Conservation (phyloP, 2,329 filamentous ascomycete genomes). For the Cyphellophora europaea region DNA sequence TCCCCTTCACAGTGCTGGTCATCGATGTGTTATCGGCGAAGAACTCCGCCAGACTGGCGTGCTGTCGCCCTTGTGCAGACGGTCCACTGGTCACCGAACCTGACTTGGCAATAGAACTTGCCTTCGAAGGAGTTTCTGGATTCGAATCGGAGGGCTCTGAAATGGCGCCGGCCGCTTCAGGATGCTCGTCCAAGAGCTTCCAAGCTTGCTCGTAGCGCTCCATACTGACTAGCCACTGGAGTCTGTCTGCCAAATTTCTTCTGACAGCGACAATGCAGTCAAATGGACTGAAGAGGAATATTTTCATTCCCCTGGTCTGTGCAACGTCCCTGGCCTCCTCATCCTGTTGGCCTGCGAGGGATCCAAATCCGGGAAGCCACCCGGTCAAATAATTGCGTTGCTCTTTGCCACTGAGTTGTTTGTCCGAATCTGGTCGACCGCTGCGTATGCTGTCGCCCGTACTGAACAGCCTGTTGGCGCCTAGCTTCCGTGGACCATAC, state of each 20-base stretch:
- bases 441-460: slow-evolving; percentile 68
- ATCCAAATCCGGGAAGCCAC: slow-evolving; percentile 38
- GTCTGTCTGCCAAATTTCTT: slow-evolving; percentile 74
- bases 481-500: slow-evolving; percentile 64
- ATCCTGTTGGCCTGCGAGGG: slow-evolving; percentile 25
- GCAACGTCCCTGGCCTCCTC: slow-evolving; percentile 39
- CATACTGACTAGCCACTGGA: slow-evolving; percentile 76
- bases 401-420: slow-evolving; percentile 36
- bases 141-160: slow-evolving; percentile 29
- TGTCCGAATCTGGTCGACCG: slow-evolving; percentile 49
- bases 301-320: slow-evolving; percentile 56
- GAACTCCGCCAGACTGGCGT: slow-evolving; percentile 52
- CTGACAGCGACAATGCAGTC: slow-evolving; percentile 91
- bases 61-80: slow-evolving; percentile 24
- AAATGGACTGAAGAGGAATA: slow-evolving; percentile 94
- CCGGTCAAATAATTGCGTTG: slow-evolving; percentile 45
- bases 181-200: slow-evolving; percentile 80
- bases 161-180: slow-evolving; percentile 50
- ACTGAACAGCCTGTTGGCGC: slow-evolving; percentile 47
- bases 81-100: slow-evolving; percentile 21
- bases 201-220: slow-evolving; percentile 77
- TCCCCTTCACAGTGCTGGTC: slow-evolving; percentile 44
- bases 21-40: slow-evolving; percentile 63
- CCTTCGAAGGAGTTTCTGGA: slow-evolving; percentile 30
- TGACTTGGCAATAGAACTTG: slow-evolving; percentile 15